These are phyloP conservation scores for Euptelea pleiosperma DNA, from an alignment of 164 flowering plant genomes.

Conservation along the genomic window DNA sequence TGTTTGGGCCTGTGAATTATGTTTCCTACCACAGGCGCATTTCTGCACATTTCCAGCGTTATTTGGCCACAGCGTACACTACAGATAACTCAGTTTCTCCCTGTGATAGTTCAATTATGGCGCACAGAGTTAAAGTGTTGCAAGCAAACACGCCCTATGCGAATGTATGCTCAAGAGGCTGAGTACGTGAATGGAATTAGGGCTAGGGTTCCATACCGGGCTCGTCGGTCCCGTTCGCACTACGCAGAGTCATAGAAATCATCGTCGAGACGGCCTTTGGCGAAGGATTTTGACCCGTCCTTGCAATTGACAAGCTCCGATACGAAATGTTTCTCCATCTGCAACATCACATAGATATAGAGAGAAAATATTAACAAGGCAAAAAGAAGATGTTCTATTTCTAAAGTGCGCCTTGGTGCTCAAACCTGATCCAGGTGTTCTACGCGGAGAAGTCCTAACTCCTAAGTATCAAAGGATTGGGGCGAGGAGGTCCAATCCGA, in stretches of 20 bases:
- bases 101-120: too few species aligned
- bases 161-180: neutral
- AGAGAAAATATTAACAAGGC: constrained; percentile 5
- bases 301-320: constrained; percentile 62
- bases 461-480: too few species aligned
- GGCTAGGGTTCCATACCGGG: constrained; percentile 45
- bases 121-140: too few species aligned
- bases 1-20: too few species aligned
- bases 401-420: too few species aligned
- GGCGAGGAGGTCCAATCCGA: too few species aligned
- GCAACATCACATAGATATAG: constrained; percentile 19
- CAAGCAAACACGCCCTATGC: neutral
- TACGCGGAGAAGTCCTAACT: too few species aligned
- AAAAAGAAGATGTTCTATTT: neutral
- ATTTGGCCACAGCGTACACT: too few species aligned
- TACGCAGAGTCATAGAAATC: constrained; percentile 73
- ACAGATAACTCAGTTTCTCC: too few species aligned
- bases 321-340: constrained; percentile 61
- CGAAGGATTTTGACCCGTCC: constrained; percentile 64
- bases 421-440: too few species aligned
- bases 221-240: constrained; percentile 80
- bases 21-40: too few species aligned
- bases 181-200: neutral
- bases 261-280: constrained; percentile 61
- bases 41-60: too few species aligned